Base-by-base conservation (phyloP, 352 stramenopile species). In the Phytophthora nicotianae region DNA sequence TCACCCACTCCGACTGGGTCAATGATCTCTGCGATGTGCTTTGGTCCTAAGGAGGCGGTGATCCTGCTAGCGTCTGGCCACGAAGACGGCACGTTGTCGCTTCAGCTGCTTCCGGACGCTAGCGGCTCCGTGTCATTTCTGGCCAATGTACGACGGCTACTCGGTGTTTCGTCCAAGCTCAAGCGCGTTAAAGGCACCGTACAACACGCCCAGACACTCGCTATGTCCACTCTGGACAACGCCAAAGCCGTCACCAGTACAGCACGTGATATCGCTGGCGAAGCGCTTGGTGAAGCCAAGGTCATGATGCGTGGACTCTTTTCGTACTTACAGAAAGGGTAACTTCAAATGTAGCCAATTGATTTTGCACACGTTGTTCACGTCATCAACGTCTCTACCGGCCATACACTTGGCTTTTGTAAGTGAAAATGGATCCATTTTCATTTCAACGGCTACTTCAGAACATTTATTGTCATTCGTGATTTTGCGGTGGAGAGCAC, bases 101-200 rank as follows among this genome's bases (percentile, higher is more conserved):
- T 93, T 11, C 83, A 95, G 52, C 35, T 93, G n/a, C 65, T 96
- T 4, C 88, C 88, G 6, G 88, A 96, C 29, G 86, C 86, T 0
- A 88, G 88, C 19, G 85, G 85, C 0, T 90, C 81, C 0, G 72
- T 96, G 10, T 94, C 88, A 5, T 78, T 96, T 27, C 45, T 96
- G 21, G 63, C 77, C 1, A 92, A 86, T 37, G 67, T 95, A 14
- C 75, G 88, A 16, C 80, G 86, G 19, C 65, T 95, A 21, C 71
- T 96, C 1, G 86, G 84, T 8, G 78, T 96, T 16, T 93, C 76
- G 43, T 86, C 86, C 10, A 91, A 89, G 55, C 73, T 95, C 26
- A 95, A 96, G 58, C 88, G 90, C 33, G 86, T 96, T 32, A 94
- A 93, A 49, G 88, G 85, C 14, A 95, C 88, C 0, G 86, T 96